Evolutionary conservation across 306 rosid genomes (phyloP).

Genomic region (Senna tora): DNA sequence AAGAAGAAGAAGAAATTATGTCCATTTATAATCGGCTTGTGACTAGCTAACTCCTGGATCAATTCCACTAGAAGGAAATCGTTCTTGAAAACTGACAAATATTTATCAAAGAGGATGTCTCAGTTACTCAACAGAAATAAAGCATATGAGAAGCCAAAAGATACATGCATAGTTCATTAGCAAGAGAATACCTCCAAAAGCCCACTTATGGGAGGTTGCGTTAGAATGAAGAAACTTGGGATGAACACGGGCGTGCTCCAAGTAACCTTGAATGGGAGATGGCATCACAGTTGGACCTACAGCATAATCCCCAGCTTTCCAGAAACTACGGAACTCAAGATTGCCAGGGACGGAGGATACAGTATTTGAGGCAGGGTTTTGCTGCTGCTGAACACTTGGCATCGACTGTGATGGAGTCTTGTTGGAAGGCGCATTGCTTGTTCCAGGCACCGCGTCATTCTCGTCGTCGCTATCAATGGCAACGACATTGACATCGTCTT

Average conservation of each 20-base stretch:
- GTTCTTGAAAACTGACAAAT: neutral
- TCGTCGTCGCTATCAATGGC: conserved; percentile 52
- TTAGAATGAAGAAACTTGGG: conserved; percentile 98
- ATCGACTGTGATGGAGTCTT: neutral
- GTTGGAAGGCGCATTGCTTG: conserved; percentile 16
- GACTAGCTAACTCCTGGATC: neutral
- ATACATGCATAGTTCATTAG: neutral
- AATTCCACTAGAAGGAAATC: neutral
- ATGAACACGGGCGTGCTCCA: conserved; percentile 95
- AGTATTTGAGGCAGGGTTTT: conserved; percentile 29
- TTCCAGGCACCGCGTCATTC: conserved; percentile 28
- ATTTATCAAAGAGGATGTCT: conserved; percentile 1
- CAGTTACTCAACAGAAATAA: neutral
- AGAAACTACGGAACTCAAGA: conserved; percentile 60
- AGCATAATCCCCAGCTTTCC: conserved; percentile 84
- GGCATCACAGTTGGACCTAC: conserved; percentile 47
- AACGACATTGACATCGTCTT: conserved; percentile 27
- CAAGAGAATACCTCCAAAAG: conserved; percentile 79
- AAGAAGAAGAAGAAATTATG: neutral
- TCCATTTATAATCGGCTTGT: neutral
- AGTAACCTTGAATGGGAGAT: conserved; percentile 46
- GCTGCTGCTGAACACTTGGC: conserved; percentile 29
- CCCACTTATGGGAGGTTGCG: conserved; percentile 98
- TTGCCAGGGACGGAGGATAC: conserved; percentile 3
- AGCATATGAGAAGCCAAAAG: neutral